These are phyloP conservation scores for Agrocybe pediades DNA, from an alignment of 768 basidiomycete species.

Conservation along the genomic window DNA sequence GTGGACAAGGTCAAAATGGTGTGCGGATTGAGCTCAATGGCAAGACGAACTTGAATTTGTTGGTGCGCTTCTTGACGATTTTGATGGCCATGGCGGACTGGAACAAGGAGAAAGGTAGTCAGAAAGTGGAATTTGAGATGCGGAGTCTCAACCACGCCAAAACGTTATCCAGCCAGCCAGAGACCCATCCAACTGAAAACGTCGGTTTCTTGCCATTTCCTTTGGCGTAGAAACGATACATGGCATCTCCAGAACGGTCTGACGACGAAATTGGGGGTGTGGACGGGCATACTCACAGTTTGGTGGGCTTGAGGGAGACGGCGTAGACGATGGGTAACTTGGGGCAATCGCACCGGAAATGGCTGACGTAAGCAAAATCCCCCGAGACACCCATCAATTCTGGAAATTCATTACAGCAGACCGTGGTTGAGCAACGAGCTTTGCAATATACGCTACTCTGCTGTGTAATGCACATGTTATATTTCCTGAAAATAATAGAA, in stretches of 20 bases:
- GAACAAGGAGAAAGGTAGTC: conserved; percentile 9
- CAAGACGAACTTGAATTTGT: conserved; percentile 84
- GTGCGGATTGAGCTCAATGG: not conserved
- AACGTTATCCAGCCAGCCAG: conserved; percentile 27
- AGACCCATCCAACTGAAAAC: conserved; percentile 38
- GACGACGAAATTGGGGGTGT: conserved; percentile 11
- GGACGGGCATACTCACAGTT: conserved; percentile 49
- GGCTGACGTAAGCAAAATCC: conserved; percentile 31
- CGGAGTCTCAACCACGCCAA: conserved; percentile 18
- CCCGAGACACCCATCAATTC: conserved; percentile 8
- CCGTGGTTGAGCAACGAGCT: not conserved
- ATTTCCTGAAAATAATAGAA: too few relatives aligned
- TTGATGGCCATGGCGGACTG: conserved; percentile 55
- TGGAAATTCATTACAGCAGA: not conserved
- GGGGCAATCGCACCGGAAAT: conserved; percentile 9
- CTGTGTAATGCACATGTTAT: too few relatives aligned
- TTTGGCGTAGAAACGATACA: conserved; percentile 6
- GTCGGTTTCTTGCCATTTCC: conserved; percentile 16
- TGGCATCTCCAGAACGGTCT: conserved; percentile 16
- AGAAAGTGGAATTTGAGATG: conserved; percentile 15
- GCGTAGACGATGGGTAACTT: conserved; percentile 33
- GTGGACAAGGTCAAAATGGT: conserved; percentile 10
- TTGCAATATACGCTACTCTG: not conserved
- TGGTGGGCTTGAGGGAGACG: conserved; percentile 54
- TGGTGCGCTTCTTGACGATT: conserved; percentile 97